phyloP scores from a whole-genome alignment of 495 filamentous ascomycete species.

The Penicillium salamii region DNA sequence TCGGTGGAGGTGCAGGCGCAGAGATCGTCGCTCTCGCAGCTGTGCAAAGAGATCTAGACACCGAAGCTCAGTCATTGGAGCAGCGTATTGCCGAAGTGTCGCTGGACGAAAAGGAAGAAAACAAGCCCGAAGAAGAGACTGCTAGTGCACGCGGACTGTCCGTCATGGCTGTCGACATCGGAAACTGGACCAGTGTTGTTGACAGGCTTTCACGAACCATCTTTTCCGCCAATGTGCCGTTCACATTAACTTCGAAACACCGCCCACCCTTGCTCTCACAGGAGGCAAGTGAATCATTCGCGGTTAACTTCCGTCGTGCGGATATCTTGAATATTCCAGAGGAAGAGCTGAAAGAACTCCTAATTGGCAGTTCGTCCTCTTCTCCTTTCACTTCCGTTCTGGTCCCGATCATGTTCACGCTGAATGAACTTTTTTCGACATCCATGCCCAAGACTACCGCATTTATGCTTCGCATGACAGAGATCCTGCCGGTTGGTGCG shows the following conservation, averaged over 20 bases:
- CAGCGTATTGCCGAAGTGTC: slow-evolving; percentile 18
- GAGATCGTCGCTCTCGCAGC: slow-evolving; percentile 77
- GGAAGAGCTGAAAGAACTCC: slow-evolving; percentile 34
- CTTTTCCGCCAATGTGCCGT: slow-evolving; percentile 28
- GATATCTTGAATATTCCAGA: slow-evolving; percentile 59
- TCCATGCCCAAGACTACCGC: slow-evolving; percentile 71
- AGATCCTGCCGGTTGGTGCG: slow-evolving; percentile 52
- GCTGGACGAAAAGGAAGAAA: slow-evolving; percentile 11
- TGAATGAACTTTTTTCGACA: slow-evolving; percentile 90
- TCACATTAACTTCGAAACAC: slow-evolving; percentile 20
- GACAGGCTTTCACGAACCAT: slow-evolving; percentile 47
- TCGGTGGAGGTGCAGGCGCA: slow-evolving; percentile 85
- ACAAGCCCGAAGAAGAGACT: not conserved
- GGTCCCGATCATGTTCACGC: slow-evolving; percentile 85
- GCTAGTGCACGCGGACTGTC: slow-evolving; percentile 29
- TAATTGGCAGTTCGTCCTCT: slow-evolving; percentile 21
- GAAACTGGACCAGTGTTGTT: slow-evolving; percentile 67
- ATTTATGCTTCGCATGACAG: slow-evolving; percentile 66
- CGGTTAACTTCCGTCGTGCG: slow-evolving; percentile 51
- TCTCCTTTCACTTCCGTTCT: slow-evolving; percentile 41
- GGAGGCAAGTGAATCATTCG: slow-evolving; percentile 33
- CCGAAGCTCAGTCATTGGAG: slow-evolving; percentile 2
- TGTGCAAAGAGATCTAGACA: slow-evolving; percentile 48
- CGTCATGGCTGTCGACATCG: slow-evolving; percentile 74
- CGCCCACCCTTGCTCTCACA: slow-evolving; percentile 54